Conservation (phyloP, 305 asterid genomes). For the Fraxinus sp. region DNA sequence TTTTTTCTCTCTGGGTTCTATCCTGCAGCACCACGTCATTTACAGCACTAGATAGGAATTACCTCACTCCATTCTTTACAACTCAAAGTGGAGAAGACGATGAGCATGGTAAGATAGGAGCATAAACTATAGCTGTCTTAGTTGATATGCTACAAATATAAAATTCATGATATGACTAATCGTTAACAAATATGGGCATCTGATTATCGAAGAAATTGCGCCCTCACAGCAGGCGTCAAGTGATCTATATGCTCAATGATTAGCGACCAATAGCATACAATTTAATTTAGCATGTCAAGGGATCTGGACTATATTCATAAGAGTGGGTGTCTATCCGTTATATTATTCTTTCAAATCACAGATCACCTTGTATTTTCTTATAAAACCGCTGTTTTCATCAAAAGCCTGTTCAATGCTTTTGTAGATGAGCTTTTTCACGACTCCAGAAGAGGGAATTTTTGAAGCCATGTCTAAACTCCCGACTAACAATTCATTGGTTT, state of each 20-base stretch:
- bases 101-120: slow-evolving; percentile 60
- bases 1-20: slow-evolving; percentile 23
- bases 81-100: slow-evolving; percentile 82
- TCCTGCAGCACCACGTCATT: slow-evolving; percentile 79
- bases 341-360: slow-evolving; percentile 1
- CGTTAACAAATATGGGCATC: neutral
- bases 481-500: slow-evolving; percentile 5
- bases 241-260: neutral
- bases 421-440: slow-evolving; percentile 53
- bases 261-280: neutral
- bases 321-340: neutral
- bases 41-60: slow-evolving; percentile 87
- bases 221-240: neutral
- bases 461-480: slow-evolving; percentile 27
- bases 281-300: neutral
- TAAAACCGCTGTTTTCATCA: neutral
- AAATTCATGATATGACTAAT: neutral
- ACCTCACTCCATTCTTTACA: slow-evolving; percentile 95
- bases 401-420: slow-evolving; percentile 18
- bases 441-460: slow-evolving; percentile 40
- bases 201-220: neutral
- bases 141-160: slow-evolving; percentile 4
- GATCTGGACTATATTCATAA: neutral
- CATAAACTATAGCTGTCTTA: slow-evolving; percentile 2
- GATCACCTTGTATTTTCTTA: slow-evolving; percentile 2